Base-by-base conservation (phyloP, 2,329 filamentous ascomycete species). In the Seiridium unicorne region DNA sequence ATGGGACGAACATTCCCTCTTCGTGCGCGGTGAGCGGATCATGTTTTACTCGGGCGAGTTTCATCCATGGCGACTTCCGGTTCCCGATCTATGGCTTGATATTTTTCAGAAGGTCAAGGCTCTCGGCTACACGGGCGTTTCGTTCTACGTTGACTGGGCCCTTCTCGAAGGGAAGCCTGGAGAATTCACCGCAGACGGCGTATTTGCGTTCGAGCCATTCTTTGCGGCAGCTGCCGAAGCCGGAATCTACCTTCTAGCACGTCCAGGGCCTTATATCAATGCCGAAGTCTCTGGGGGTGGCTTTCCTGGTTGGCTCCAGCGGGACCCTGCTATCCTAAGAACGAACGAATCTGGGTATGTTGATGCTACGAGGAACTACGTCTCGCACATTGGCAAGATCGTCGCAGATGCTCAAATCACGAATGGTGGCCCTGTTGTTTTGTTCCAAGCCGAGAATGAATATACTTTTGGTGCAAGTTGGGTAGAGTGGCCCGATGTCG, bases 71-170 rank as follows among this genome's bases (percentile, higher is more conserved):
- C 65, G 73, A 59, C 72, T 81, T 0, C 79, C 80, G 0, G 79
- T 81, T 0, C 77, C 79, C 0, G 75, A 73, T 0, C 69, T 82
- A 0, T 82, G 88, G 78, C 78, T 90, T 7, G 91, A 94, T 65
- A 70, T 94, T 2, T 89, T 96, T 66, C 88, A 95, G 68, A 96
- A 96, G 74, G 86, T 94, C 72, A 93, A 90, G 73, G 88, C 90
- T 0, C 75, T 93, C 1, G 92, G 92, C 0, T 93, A 92, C 75
- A 94, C 90, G 66, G 84, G 85, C 49, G 89, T 93, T 1, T 92
- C 89, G 0, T 92, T 93, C 72, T 94, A 94, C 68, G 80, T 88
- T 5, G 84, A 93, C 66, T 96, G 91, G 92, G 89, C 89, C 3
- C 76, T 94, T 2, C 73, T 92, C 0, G 91, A 95, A 71, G 90